These are phyloP conservation scores for Aureobasidium sp. DNA, from an alignment of 2,329 filamentous ascomycete genomes.

Conservation along the genomic window DNA sequence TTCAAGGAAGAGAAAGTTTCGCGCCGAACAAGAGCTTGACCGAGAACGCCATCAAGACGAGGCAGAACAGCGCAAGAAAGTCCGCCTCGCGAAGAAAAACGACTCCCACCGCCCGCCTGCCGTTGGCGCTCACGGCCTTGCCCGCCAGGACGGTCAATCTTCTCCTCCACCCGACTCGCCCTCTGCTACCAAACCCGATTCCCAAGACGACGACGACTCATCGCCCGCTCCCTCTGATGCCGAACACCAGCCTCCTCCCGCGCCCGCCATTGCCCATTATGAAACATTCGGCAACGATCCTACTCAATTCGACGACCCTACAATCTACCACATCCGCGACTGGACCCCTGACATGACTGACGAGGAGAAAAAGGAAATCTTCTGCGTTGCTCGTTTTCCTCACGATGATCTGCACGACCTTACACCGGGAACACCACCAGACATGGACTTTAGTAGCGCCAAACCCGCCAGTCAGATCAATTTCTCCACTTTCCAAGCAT, in stretches of 20 bases:
- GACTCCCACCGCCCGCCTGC: slow-evolving; percentile 46
- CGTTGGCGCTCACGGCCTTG: slow-evolving; percentile 57
- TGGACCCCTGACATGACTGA: slow-evolving; percentile 69
- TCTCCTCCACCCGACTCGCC: slow-evolving; percentile 28
- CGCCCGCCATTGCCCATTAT: slow-evolving; percentile 59
- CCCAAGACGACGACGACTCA: slow-evolving; percentile 51
- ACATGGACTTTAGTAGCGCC: slow-evolving; percentile 90
- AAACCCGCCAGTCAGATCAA: slow-evolving; percentile 93
- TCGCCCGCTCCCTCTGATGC: slow-evolving; percentile 52
- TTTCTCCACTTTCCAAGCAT: slow-evolving; percentile 86
- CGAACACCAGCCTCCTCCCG: slow-evolving; percentile 54
- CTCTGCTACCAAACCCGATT: slow-evolving; percentile 30
- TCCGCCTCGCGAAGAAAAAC: slow-evolving; percentile 44
- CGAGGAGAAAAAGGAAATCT: slow-evolving; percentile 81
- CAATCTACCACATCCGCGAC: slow-evolving; percentile 83
- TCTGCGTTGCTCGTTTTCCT: slow-evolving; percentile 79
- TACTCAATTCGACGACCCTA: slow-evolving; percentile 82
- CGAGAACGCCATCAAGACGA: slow-evolving; percentile 47
- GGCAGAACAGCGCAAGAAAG: slow-evolving; percentile 56
- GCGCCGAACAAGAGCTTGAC: slow-evolving; percentile 47
- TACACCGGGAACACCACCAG: slow-evolving; percentile 81
- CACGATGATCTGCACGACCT: slow-evolving; percentile 71
- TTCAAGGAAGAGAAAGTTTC: slow-evolving; percentile 57
- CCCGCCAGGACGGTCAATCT: slow-evolving; percentile 55
- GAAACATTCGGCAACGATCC: slow-evolving; percentile 88